Conservation (phyloP, 306 rosid species). For the Cicer pinnatifidum region DNA sequence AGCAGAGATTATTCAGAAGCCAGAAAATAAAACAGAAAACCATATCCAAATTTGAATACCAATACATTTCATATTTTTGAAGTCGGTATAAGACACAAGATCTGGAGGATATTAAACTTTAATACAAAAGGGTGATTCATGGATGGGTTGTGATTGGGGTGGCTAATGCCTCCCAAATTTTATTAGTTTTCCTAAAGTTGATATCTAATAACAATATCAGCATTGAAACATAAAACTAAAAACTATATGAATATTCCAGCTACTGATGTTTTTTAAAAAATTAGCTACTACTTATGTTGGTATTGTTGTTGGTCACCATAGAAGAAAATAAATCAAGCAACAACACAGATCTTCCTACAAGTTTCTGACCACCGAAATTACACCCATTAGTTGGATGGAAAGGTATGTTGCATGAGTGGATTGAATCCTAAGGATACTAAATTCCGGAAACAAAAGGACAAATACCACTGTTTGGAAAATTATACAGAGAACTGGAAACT, state of each 20-base stretch:
- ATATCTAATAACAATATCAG: background rate
- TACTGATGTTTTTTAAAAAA: background rate
- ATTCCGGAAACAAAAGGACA: no score
- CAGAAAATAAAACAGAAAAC: constrained; percentile 29
- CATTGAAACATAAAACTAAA: background rate
- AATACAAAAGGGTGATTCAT: constrained; percentile 23
- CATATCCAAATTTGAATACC: constrained; percentile 26
- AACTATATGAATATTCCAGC: background rate
- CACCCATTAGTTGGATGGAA: background rate
- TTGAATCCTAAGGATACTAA: background rate
- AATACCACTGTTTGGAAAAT: no score
- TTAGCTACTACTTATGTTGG: background rate
- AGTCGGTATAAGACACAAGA: constrained; percentile 27
- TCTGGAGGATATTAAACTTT: constrained; percentile 9
- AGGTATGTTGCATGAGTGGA: background rate
- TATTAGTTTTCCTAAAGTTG: no score
- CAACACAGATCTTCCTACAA: background rate
- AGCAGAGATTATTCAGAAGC: constrained; percentile 18
- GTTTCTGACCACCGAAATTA: background rate
- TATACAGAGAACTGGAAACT: background rate
- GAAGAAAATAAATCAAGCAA: background rate
- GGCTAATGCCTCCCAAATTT: background rate
- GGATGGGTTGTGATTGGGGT: background rate
- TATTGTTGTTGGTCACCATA: background rate
- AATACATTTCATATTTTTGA: constrained; percentile 18